Evolutionary conservation across 441 rosid genomes (phyloP).

Genomic region (Aquilaria agallochum): DNA sequence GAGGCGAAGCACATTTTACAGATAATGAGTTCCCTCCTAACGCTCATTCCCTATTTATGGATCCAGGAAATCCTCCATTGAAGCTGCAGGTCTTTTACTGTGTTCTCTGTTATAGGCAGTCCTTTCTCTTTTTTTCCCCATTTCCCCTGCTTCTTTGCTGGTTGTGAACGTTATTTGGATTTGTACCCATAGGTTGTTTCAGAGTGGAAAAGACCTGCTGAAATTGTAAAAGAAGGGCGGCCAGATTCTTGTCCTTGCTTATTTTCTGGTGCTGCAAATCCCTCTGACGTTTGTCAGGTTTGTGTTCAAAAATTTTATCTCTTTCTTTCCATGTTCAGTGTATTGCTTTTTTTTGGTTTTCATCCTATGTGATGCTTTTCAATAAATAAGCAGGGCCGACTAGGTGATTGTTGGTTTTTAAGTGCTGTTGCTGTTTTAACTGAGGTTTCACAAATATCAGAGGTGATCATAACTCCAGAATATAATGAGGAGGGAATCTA

Average conservation of each 20-base stretch:
- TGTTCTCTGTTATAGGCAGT: slow-evolving; percentile 10
- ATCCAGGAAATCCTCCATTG: slow-evolving; percentile 75
- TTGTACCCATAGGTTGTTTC: slow-evolving; percentile 74
- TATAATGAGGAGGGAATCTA: slow-evolving; percentile 99
- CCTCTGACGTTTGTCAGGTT: slow-evolving; percentile 99
- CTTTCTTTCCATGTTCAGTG: slow-evolving; percentile 8
- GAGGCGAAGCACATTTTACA: slow-evolving; percentile 86
- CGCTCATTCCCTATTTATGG: slow-evolving; percentile 87
- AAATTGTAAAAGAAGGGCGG: slow-evolving; percentile 66
- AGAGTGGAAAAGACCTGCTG: slow-evolving; percentile 97
- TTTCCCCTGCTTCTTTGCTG: slow-evolving; percentile 1
- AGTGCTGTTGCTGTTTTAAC: slow-evolving; percentile 98
- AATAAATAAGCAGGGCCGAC: slow-evolving; percentile 68
- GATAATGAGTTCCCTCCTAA: slow-evolving; percentile 99
- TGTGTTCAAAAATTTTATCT: slow-evolving; percentile 13
- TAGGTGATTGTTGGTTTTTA: slow-evolving; percentile 99
- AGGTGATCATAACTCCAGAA: slow-evolving; percentile 96
- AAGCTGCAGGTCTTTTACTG: slow-evolving; percentile 79
- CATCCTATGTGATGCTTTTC: no score
- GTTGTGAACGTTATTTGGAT: slow-evolving; percentile 25
- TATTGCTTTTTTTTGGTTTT: slow-evolving; percentile 8
- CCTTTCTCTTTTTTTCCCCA: neutral
- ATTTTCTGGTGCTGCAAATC: slow-evolving; percentile 91
- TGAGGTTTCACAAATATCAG: slow-evolving; percentile 93
- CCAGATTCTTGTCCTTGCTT: slow-evolving; percentile 74